Evolutionary conservation across 177 flowering plant species (phyloP), one percentile per base, ranked within the genome.

Genomic region (Vitis hybrid): DNA sequence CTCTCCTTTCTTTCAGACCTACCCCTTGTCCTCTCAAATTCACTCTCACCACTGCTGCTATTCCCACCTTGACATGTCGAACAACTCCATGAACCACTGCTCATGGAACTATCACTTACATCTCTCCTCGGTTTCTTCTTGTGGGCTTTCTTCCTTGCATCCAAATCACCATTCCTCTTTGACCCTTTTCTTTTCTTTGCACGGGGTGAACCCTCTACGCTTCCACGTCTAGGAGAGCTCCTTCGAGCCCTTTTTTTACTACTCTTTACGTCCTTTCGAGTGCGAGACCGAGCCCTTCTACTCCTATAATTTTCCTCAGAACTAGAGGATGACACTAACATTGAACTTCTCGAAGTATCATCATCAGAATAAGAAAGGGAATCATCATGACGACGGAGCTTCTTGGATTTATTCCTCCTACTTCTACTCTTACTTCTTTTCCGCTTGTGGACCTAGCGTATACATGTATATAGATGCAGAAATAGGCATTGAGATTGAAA

Each of bases 321-420:
- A 76, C 81, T 80, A 73, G 81, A 86, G 18, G 83, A 79, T 1
- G 79, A 78, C 49, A 49, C 15, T 5, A 81, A 78, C 12, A 61
- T 26, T 1, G 74, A 74, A 71, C 71, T 78, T 61, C 68, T 73
- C 1, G 80, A 82, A 73, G 80, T 80, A 66, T 34, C 71, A 51
- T 79, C 83, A 65, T 78, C 81, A 1, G 81, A 83, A 60, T 69
- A 68, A 26, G 86, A 80, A 71, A 70, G 50, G n/a, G 92, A 80
- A 74, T 70, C 80, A 69, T 80, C 82, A 22, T 73, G 79, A 8
- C 72, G 84, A 14, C 71, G 75, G 55, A 72, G 71, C 81, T 85
- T 91, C 87, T 85, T 89, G 18, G 90, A 82, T 69, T 86, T 87
- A 65, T 67, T 77, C 60, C 74, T 84, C 76, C 71, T 75, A 74